Evolutionary conservation across 1,284 basidiomycete species (phyloP).

Genomic region (Ganoderma leucocontextum): DNA sequence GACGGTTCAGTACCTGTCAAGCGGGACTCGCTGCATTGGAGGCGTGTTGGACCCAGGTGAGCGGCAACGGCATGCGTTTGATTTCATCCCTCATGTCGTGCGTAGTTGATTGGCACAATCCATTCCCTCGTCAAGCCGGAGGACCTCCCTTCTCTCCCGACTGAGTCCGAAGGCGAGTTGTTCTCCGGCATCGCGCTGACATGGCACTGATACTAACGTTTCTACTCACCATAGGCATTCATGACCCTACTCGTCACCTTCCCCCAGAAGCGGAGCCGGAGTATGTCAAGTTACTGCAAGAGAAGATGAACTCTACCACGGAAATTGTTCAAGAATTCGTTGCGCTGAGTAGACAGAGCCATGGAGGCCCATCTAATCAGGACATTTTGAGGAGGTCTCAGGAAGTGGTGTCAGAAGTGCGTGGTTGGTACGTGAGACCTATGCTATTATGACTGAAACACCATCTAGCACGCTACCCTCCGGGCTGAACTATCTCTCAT

Average conservation of each 20-base stretch:
- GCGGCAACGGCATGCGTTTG: conserved; percentile 7
- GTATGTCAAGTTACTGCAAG: conserved; percentile 58
- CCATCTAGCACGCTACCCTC: conserved; percentile 59
- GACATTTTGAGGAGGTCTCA: conserved; percentile 57
- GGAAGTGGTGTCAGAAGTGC: conserved; percentile 68
- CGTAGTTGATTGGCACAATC: conserved; percentile 74
- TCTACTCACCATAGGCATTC: conserved; percentile 42
- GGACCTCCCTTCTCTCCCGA: conserved; percentile 53
- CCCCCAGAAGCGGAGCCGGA: conserved; percentile 55
- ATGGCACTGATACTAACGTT: conserved; percentile 22
- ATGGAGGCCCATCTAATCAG: conserved; percentile 44
- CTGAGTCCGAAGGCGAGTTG: conserved; percentile 54
- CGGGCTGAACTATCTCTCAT: conserved; percentile 70
- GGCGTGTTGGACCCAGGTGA: conserved; percentile 91
- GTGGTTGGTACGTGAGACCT: conserved; percentile 16
- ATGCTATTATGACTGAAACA: not conserved
- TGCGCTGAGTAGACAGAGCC: conserved; percentile 49
- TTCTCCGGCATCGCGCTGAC: conserved; percentile 12
- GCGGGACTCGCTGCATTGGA: conserved; percentile 83
- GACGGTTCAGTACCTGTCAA: conserved; percentile 77
- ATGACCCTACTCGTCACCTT: conserved; percentile 63
- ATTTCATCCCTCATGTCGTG: conserved; percentile 24
- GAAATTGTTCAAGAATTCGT: conserved; percentile 68
- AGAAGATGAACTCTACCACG: conserved; percentile 66
- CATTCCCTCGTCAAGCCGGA: conserved; percentile 67